phyloP scores from a whole-genome alignment of 2,329 filamentous ascomycete genomes.

The Plectosphaerella sp. region DNA sequence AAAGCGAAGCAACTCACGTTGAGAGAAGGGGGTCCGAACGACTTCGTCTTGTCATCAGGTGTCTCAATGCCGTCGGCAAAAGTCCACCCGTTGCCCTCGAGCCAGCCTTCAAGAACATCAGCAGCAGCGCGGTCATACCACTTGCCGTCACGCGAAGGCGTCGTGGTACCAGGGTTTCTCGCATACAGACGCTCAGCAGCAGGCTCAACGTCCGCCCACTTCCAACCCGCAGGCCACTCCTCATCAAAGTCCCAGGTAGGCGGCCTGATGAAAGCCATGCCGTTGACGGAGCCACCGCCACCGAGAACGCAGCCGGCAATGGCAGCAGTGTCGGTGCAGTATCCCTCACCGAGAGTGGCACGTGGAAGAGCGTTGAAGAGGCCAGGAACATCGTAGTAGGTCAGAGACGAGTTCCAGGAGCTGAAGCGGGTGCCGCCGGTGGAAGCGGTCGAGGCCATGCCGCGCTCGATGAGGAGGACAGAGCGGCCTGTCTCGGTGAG shows the following conservation, averaged over 20 bases:
- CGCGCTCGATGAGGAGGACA: constrained; percentile 32
- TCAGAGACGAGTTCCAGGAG: constrained; percentile 26
- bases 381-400: constrained; percentile 23
- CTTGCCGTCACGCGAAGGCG: constrained; percentile 18
- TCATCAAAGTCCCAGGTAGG: constrained; percentile 25
- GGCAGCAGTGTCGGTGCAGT: constrained; percentile 29
- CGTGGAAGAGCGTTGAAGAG: constrained; percentile 17
- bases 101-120: constrained; percentile 9
- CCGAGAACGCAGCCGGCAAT: constrained; percentile 31
- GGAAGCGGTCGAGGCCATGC: constrained; percentile 24
- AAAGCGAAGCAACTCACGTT: constrained; percentile 2
- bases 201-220: constrained; percentile 17
- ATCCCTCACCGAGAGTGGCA: constrained; percentile 14
- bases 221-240: constrained; percentile 24
- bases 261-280: constrained; percentile 24
- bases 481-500: constrained; percentile 29
- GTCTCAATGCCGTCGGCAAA: constrained; percentile 11
- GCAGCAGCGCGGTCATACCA: constrained; percentile 10
- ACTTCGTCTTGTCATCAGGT: constrained; percentile 11
- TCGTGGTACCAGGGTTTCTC: constrained; percentile 19
- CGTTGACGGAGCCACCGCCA: constrained; percentile 28
- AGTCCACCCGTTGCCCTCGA: constrained; percentile 10
- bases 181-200: constrained; percentile 20
- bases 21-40: constrained; percentile 11
- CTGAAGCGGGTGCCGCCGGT: constrained; percentile 22